A percentile compares a stretch with the other conserved stretches of the same genome.
phyloP scores from a whole-genome alignment of 495 filamentous ascomycete genomes.

The Hypoxylon rickii region DNA sequence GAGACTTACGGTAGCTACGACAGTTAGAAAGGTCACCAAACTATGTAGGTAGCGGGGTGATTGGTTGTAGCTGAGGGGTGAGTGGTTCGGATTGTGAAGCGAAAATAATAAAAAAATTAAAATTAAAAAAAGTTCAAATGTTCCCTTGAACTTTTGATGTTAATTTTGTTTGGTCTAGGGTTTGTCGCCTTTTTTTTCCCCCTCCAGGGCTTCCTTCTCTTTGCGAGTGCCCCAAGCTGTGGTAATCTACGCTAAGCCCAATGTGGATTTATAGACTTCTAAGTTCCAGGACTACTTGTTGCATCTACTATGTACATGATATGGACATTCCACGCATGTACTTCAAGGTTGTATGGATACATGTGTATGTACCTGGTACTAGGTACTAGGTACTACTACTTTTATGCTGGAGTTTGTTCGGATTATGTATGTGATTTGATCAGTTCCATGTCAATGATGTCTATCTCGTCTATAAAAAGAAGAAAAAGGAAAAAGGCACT shows the following conservation, averaged over 20 bases:
- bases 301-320: too few relatives aligned
- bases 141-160: slow-evolving; percentile 23
- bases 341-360: too few relatives aligned
- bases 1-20: slow-evolving; percentile 20
- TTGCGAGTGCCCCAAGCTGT: slow-evolving; percentile 1
- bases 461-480: too few relatives aligned
- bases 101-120: not conserved
- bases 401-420: too few relatives aligned
- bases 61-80: slow-evolving; percentile 28
- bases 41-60: slow-evolving; percentile 30
- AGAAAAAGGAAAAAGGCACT: too few relatives aligned
- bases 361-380: too few relatives aligned
- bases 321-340: too few relatives aligned
- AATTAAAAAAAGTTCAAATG: slow-evolving; percentile 29
- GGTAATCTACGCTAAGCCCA: slow-evolving; percentile 8
- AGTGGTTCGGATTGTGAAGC: slow-evolving; percentile 28
- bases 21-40: slow-evolving; percentile 16
- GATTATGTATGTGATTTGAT: too few relatives aligned
- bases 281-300: too few relatives aligned
- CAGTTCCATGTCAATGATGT: too few relatives aligned
- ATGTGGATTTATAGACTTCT: slow-evolving; percentile 27
- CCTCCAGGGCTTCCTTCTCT: not conserved
- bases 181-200: slow-evolving; percentile 11
- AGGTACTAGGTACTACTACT: too few relatives aligned
- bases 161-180: slow-evolving; percentile 31